These are phyloP conservation scores for Odontarrhena argentea DNA, from an alignment of 345 rosid species.

Conservation along the genomic window DNA sequence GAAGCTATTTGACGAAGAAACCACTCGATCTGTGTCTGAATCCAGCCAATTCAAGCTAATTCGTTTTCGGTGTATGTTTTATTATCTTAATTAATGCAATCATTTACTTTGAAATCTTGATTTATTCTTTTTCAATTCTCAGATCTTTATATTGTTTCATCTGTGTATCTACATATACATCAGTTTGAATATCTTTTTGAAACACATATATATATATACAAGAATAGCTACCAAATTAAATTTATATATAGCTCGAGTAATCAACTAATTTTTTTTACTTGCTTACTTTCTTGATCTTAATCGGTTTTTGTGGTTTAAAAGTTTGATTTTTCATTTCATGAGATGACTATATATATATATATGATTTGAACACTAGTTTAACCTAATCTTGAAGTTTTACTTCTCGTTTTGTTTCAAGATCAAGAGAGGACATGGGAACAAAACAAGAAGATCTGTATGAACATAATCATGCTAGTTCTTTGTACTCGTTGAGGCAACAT, in stretches of 20 bases:
- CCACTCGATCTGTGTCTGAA: conserved; percentile 13
- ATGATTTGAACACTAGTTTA: too few relatives aligned
- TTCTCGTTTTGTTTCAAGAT: too few relatives aligned
- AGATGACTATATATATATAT: too few relatives aligned
- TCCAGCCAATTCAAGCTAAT: conserved; percentile 1
- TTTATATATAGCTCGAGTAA: not conserved
- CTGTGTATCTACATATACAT: not conserved
- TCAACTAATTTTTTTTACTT: not conserved
- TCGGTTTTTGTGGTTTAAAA: not conserved
- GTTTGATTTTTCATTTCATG: conserved; percentile 10
- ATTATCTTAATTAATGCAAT: not conserved
- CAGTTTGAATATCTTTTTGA: not conserved
- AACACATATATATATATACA: not conserved
- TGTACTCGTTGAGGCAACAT: conserved; percentile 47
- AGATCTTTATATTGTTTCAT: not conserved
- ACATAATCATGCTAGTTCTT: not conserved
- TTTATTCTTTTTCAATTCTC: not conserved
- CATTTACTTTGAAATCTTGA: not conserved
- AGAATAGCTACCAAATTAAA: not conserved
- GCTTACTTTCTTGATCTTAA: conserved; percentile 16
- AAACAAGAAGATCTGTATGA: conserved; percentile 28
- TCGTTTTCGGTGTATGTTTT: conserved; percentile 4
- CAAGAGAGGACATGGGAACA: conserved; percentile 11
- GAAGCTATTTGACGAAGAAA: not conserved
- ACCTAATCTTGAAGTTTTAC: too few relatives aligned